A percentile compares a stretch with the other conserved stretches of the same genome.
These are phyloP conservation scores for Psilocybe cubensis DNA, from an alignment of 768 basidiomycete species.

Conservation along the genomic window DNA sequence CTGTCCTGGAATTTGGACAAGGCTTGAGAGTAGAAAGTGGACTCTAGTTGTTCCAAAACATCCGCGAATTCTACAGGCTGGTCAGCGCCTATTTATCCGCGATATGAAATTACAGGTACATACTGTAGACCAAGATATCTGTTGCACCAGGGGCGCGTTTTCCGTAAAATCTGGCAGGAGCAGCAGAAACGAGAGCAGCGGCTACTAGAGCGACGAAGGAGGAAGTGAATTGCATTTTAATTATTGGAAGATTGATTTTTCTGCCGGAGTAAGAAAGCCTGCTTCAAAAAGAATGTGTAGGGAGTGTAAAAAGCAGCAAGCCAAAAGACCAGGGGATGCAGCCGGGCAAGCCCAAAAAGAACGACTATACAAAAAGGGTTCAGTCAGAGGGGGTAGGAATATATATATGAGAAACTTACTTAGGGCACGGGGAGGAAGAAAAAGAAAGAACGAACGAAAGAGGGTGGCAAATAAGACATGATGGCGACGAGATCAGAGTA, in stretches of 20 bases:
- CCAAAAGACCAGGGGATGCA: conserved; percentile 59
- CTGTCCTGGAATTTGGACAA: conserved; percentile 63
- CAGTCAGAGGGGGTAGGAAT: background rate
- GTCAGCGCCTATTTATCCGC: conserved; percentile 1
- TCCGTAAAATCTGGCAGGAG: conserved; percentile 45
- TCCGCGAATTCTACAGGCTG: conserved; percentile 65
- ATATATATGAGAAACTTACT: conserved; percentile 30
- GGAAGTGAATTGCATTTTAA: conserved; percentile 53
- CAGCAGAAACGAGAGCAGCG: conserved; percentile 48
- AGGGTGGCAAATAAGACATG: conserved; percentile 24
- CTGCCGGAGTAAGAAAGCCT: conserved; percentile 44
- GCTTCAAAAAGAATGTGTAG: conserved; percentile 41
- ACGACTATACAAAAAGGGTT: conserved; percentile 32
- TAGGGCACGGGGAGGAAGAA: conserved; percentile 36
- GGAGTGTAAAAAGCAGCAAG: conserved; percentile 27
- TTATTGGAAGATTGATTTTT: conserved; percentile 23
- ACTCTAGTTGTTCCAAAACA: conserved; percentile 76
- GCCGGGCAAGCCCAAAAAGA: conserved; percentile 73
- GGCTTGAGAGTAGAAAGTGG: conserved; percentile 68
- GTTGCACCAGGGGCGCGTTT: conserved; percentile 41
- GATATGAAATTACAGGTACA: conserved; percentile 27
- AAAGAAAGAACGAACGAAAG: conserved; percentile 29
- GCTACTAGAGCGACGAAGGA: conserved; percentile 44
- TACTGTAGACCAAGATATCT: conserved; percentile 64
- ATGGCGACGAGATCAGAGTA: conserved; percentile 34